These are phyloP conservation scores for Xylariaceae sp. DNA, from an alignment of 2,329 filamentous ascomycete species.

Conservation along the genomic window DNA sequence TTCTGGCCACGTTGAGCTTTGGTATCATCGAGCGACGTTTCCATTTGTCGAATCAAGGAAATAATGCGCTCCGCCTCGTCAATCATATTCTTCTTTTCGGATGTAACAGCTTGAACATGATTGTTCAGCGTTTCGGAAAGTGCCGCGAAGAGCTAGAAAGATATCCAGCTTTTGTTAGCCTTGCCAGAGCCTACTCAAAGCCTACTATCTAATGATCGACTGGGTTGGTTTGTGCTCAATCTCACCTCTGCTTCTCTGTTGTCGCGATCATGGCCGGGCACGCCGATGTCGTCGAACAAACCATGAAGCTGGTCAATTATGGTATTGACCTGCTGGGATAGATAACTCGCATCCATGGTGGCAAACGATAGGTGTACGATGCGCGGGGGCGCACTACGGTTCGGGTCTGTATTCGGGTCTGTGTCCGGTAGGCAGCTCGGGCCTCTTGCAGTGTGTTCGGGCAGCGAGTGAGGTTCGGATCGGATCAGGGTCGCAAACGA, in stretches of 20 bases:
- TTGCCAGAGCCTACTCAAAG: neutral
- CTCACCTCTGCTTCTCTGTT: constrained; percentile 80
- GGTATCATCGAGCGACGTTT: constrained; percentile 75
- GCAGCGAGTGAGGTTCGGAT: constrained; percentile 5
- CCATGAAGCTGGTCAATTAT: constrained; percentile 91
- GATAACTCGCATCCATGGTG: constrained; percentile 80
- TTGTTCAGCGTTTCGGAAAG: constrained; percentile 88
- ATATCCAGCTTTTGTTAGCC: constrained; percentile 15
- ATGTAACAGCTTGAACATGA: constrained; percentile 77
- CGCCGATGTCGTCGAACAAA: constrained; percentile 95
- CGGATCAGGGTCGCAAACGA: constrained; percentile 6
- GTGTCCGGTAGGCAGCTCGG: neutral
- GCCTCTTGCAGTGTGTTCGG: neutral
- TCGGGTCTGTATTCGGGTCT: neutral
- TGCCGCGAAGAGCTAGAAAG: constrained; percentile 72
- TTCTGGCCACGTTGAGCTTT: constrained; percentile 58
- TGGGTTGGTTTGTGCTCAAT: constrained; percentile 11
- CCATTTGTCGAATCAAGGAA: constrained; percentile 86
- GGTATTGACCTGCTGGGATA: constrained; percentile 90
- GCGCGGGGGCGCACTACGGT: constrained; percentile 5
- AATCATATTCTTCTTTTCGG: constrained; percentile 85
- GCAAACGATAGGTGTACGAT: neutral
- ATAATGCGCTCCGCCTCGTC: constrained; percentile 84
- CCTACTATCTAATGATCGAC: no score
- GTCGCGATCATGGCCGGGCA: constrained; percentile 89